Evolutionary conservation across 2,329 filamentous ascomycete genomes (phyloP).

Genomic region (Macrophomina tecta): DNA sequence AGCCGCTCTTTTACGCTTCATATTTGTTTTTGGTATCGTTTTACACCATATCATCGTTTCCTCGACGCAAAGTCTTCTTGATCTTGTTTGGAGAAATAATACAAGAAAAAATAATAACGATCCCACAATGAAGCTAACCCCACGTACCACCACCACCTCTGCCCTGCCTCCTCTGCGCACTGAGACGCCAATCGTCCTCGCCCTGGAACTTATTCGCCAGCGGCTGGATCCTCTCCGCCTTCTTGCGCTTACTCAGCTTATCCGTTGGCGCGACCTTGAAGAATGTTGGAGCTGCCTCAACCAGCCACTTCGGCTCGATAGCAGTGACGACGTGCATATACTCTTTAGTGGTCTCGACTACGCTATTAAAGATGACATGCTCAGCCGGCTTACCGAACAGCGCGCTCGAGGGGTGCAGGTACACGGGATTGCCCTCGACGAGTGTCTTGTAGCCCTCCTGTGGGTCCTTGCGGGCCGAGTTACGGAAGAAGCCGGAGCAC

Average conservation of each 20-base stretch:
- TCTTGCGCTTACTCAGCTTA: slow-evolving; percentile 85
- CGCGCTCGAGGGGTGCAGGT: slow-evolving; percentile 88
- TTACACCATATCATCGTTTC: background rate
- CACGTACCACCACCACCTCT: slow-evolving; percentile 92
- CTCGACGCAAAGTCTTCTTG: no score
- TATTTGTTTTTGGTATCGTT: background rate
- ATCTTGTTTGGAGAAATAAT: background rate
- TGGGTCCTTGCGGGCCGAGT: slow-evolving; percentile 91
- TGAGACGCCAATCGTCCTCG: slow-evolving; percentile 94
- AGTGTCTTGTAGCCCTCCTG: slow-evolving; percentile 98
- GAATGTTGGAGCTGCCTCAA: slow-evolving; percentile 97
- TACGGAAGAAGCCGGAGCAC: slow-evolving; percentile 94
- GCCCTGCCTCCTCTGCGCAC: slow-evolving; percentile 83
- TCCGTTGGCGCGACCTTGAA: slow-evolving; percentile 96
- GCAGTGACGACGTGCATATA: slow-evolving; percentile 96
- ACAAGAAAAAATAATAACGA: background rate
- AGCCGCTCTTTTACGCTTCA: no score
- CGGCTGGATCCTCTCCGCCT: slow-evolving; percentile 92
- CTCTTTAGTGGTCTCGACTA: slow-evolving; percentile 94
- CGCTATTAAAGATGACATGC: slow-evolving; percentile 90
- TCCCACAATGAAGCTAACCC: slow-evolving; percentile 65
- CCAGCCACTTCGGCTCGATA: slow-evolving; percentile 93
- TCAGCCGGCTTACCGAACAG: slow-evolving; percentile 96
- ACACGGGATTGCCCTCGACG: slow-evolving; percentile 92
- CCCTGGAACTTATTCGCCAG: slow-evolving; percentile 90